Evolutionary conservation across 306 rosid genomes (phyloP).

Genomic region (Cucurbita argyrosperma): DNA sequence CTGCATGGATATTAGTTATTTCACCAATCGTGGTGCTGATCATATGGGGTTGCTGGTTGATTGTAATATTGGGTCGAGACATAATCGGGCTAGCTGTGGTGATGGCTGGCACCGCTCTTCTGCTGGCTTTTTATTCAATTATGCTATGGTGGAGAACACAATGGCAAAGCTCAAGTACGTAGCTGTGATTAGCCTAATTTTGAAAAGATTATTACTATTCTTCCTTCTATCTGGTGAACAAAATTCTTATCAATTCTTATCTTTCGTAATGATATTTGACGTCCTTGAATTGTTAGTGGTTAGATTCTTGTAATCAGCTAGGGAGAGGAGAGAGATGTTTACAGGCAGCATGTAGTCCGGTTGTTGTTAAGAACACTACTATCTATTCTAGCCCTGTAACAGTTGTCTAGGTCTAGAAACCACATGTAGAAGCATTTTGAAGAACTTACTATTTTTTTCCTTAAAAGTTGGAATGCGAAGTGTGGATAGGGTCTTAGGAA

Average conservation of each 20-base stretch:
- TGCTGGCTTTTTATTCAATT: constrained; percentile 91
- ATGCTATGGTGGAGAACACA: constrained; percentile 99
- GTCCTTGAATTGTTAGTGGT: background rate
- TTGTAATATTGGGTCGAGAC: constrained; percentile 84
- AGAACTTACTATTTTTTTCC: background rate
- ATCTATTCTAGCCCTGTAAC: background rate
- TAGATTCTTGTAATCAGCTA: background rate
- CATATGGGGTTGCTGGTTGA: constrained; percentile 89
- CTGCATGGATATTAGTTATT: constrained; percentile 73
- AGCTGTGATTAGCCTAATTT: constrained; percentile 1
- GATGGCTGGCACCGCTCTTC: constrained; percentile 98
- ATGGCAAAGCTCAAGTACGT: constrained; percentile 99
- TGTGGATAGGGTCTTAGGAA: background rate
- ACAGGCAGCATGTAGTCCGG: background rate
- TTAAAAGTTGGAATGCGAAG: background rate
- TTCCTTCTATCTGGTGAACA: background rate
- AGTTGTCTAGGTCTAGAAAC: background rate
- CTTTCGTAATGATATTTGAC: background rate
- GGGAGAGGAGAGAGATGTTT: background rate
- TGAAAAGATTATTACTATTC: background rate
- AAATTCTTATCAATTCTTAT: background rate
- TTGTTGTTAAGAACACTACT: background rate
- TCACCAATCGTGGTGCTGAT: constrained; percentile 80
- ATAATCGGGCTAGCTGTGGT: constrained; percentile 92
- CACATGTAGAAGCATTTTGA: background rate